Evolutionary conservation across 352 stramenopile genomes (phyloP).

Genomic region (Phytophthora capsici): DNA sequence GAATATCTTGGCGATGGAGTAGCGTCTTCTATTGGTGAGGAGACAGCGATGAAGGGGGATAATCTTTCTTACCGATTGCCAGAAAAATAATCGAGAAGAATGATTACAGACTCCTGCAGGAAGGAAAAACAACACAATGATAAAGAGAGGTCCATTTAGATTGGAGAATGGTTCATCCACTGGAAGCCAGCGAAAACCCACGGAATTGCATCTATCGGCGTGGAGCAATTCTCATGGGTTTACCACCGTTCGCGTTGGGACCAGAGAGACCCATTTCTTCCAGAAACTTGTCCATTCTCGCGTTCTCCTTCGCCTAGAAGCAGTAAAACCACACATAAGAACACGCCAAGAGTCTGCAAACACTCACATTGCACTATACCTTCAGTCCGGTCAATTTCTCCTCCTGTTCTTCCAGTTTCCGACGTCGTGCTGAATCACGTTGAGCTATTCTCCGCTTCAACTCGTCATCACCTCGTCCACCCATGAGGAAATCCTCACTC

Average conservation of each 20-base stretch:
- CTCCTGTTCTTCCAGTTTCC: conserved; percentile 46
- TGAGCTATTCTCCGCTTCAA: conserved; percentile 51
- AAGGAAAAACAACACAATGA: too few species aligned
- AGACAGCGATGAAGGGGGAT: too few species aligned
- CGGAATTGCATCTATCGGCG: conserved; percentile 22
- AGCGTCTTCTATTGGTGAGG: too few species aligned
- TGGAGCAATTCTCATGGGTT: conserved; percentile 66
- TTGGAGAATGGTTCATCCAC: too few species aligned
- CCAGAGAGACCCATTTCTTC: conserved; percentile 66
- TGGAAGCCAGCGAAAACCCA: too few species aligned
- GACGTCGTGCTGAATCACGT: conserved; percentile 42
- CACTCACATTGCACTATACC: conserved; percentile 25
- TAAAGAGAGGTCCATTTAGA: too few species aligned
- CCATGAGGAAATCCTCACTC: conserved; percentile 75
- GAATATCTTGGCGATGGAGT: too few species aligned
- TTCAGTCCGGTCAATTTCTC: conserved; percentile 48
- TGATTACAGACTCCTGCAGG: too few species aligned
- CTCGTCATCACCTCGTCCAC: conserved; percentile 39
- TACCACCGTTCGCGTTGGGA: conserved; percentile 27
- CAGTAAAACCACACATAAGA: neutral
- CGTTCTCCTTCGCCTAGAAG: conserved; percentile 66
- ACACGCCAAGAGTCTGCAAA: neutral
- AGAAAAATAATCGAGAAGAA: too few species aligned
- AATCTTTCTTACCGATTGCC: too few species aligned
- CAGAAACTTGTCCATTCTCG: conserved; percentile 82